A percentile compares a stretch with the other conserved stretches of the same genome.
Evolutionary conservation across 129 eudicot species (phyloP).

Genomic region (Daucus carota): DH1_v3.0 NC_030382.2:27997501-27998000

Average conservation of each 20-base stretch:
- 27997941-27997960: slow-evolving; percentile 69
- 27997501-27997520: slow-evolving; percentile 54
- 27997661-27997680: slow-evolving; percentile 90
- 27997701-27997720: slow-evolving; percentile 77
- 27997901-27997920: background rate
- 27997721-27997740: slow-evolving; percentile 21
- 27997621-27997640: slow-evolving; percentile 82
- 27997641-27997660: slow-evolving; percentile 67
- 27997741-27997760: background rate
- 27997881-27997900: no score
- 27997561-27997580: slow-evolving; percentile 87
- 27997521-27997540: slow-evolving; percentile 58
- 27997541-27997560: slow-evolving; percentile 77
- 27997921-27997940: background rate
- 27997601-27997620: slow-evolving; percentile 57
- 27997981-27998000: slow-evolving; percentile 80
- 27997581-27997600: slow-evolving; percentile 56
- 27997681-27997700: slow-evolving; percentile 73
- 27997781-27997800: background rate
- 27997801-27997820: background rate
- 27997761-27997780: no score
- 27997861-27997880: no score
- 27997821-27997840: background rate
- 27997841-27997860: no score
- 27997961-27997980: slow-evolving; percentile 90